phyloP scores from a whole-genome alignment of 1,284 basidiomycete species.

The Cutaneotrichosporon curvatum region DNA sequence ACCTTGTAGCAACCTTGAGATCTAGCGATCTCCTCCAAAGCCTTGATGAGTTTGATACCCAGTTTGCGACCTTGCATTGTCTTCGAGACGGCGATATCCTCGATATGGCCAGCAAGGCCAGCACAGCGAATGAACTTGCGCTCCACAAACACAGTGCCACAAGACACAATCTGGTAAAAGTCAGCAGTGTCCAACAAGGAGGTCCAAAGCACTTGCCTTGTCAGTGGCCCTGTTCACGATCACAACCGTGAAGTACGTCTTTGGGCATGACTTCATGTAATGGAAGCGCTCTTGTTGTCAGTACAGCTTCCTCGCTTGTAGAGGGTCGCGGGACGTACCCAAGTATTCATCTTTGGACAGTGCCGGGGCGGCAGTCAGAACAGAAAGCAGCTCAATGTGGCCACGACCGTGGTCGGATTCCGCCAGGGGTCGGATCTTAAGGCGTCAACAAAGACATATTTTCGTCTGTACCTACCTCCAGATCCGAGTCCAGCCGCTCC shows the following conservation, averaged over 20 bases:
- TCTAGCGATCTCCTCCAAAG: slow-evolving; percentile 72
- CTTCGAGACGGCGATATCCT: slow-evolving; percentile 91
- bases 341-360: slow-evolving; percentile 61
- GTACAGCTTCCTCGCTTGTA: no score
- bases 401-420: slow-evolving; percentile 76
- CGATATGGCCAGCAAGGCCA: slow-evolving; percentile 85
- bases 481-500: slow-evolving; percentile 23
- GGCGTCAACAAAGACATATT: not conserved
- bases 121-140: slow-evolving; percentile 82
- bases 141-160: slow-evolving; percentile 80
- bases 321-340: no score
- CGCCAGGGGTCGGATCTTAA: slow-evolving; percentile 78
- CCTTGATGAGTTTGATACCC: slow-evolving; percentile 77
- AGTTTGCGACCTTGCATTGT: slow-evolving; percentile 77
- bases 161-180: slow-evolving; percentile 60
- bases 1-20: slow-evolving; percentile 83
- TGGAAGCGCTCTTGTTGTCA: slow-evolving; percentile 54
- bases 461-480: slow-evolving; percentile 18
- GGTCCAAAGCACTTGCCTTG: slow-evolving; percentile 32
- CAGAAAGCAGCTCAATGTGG: slow-evolving; percentile 73
- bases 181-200: not conserved
- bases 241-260: slow-evolving; percentile 78
- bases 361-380: slow-evolving; percentile 71
- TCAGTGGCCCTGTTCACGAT: slow-evolving; percentile 70
- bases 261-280: slow-evolving; percentile 42